A percentile compares a stretch with the other conserved stretches of the same genome.
Conservation (phyloP, 805 yeast genomes). For the Candida sanyiensis region DNA sequence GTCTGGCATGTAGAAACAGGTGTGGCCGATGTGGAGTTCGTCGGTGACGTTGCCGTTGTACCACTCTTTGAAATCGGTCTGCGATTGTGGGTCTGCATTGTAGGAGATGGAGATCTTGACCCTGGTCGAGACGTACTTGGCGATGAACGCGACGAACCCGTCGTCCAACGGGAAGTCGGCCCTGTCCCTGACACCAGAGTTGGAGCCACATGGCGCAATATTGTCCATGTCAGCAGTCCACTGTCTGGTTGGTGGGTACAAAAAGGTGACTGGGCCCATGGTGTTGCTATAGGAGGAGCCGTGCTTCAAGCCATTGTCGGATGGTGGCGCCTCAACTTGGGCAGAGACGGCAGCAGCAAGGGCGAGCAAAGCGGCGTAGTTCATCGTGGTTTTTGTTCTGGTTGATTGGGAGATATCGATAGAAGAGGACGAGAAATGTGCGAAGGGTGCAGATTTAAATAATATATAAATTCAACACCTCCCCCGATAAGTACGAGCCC, state of each 20-base stretch:
- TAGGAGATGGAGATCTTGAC: slow-evolving; percentile 37
- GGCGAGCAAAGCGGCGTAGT: slow-evolving; percentile 12
- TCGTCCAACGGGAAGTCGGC: slow-evolving; percentile 41
- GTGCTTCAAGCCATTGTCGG: slow-evolving; percentile 18
- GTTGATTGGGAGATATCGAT: too few species aligned
- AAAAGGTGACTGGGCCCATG: slow-evolving; percentile 28
- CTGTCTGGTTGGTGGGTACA: slow-evolving; percentile 39
- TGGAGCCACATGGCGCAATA: slow-evolving; percentile 42
- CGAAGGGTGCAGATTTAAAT: too few species aligned
- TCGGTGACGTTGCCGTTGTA: slow-evolving; percentile 34
- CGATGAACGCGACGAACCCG: slow-evolving; percentile 42
- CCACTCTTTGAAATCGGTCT: slow-evolving; percentile 36
- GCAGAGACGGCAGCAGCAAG: slow-evolving; percentile 19
- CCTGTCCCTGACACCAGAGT: slow-evolving; percentile 32
- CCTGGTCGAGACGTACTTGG: slow-evolving; percentile 36
- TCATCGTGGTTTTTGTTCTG: slow-evolving; percentile 11
- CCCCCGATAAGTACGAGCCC: neutral
- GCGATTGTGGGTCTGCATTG: slow-evolving; percentile 33
- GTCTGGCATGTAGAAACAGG: slow-evolving; percentile 42
- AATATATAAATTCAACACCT: neutral
- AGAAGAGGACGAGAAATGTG: neutral
- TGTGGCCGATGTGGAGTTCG: slow-evolving; percentile 39
- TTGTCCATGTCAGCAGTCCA: slow-evolving; percentile 42
- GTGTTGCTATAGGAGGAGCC: slow-evolving; percentile 23
- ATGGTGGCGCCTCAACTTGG: slow-evolving; percentile 21